Evolutionary conservation across 148 eudicot species (phyloP), one percentile per base, ranked within the genome.

Genomic region (Vaccinium corymbosum): DNA sequence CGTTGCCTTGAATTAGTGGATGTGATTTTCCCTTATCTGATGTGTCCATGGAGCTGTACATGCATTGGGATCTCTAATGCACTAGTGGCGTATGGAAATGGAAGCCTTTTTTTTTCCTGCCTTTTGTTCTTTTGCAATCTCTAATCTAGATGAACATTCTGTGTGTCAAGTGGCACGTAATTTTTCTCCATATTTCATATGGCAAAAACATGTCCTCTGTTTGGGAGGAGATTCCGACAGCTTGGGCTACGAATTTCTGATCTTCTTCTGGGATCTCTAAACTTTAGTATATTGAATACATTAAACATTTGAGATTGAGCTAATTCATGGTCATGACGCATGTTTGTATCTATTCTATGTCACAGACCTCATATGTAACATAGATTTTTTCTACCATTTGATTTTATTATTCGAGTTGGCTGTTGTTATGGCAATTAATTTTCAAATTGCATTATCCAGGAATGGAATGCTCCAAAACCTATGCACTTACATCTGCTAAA

Each of bases 401-500:
- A 76, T 50, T n/a, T 78, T 25, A 13, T 42, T 20, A 4, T 25
- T 51, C 29, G 5, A 7, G 61, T 51, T 4, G 81, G 50, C 38
- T n/a, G 61, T 72, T 11, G 50, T 51, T 17, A 5, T 70, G 59
- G 52, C 49, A 42, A 61, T 80, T 22, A 82, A n/a, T 80, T 29
- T 38, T 32, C 16, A 80, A 80, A 79, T 86, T 87, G 78, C 25
- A 35, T 73, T 12, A 77, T 87, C 83, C 91, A 95, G 98, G 98
- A 94, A 79, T 92, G 86, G 94, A 90, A 89, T 87, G 90, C 89
- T 76, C 90, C 91, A 68, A 95, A 97, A 85, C 95, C 97, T 72
- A 85, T 95, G 78, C 98, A 97, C 87, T 89, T 86, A 22, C 91
- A 86, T 84, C 92, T 97, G 27, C 92, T 95, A 22, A 94, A 89